Base-by-base conservation (phyloP, 352 stramenopile genomes). In the Phytophthora pisi region DNA sequence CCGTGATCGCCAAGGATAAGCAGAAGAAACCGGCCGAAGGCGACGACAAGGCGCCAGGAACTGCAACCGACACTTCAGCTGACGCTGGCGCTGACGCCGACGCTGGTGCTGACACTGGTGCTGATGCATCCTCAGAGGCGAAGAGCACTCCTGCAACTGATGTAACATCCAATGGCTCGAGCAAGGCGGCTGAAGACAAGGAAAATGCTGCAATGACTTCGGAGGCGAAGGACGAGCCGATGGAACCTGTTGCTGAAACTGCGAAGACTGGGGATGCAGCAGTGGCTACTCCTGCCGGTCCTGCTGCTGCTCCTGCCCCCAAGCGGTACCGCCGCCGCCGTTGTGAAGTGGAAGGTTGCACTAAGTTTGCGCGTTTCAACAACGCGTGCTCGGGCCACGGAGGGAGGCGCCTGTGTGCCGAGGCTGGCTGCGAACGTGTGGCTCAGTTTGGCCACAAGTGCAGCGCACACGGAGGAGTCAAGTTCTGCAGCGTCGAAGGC, bases 401-500 rank as follows among this genome's bases (percentile, higher is more conserved):
- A 9, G 85, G 85, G 1, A 69, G 85, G n/a, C 79, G 85, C n/a
- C 70, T 93, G 43, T 93, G 85, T 60, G 86, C 81, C 5, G 82
- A 90, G 42, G 40, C 69, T n/a, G 85, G 77, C 10, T 93, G 85
- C 61, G 78, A 81, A 55, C 82, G 85, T 6, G 85, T 93, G 10
- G 82, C 85, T 0, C 85, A 93, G 51, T 93, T 93, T 50, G 85
- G 85, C 3, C 86, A 93, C 72, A 91, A 93, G 61, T 96, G 88
- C 70, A 92, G 84, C 45, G 72, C 78, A 2, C 88, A 96, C 36
- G 86, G 88, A 30, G 86, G 88, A 5, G 75, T 92, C 57, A 93
- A 92, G 57, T 82, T 85, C 51, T 96, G 88, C 60, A 83, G 75
- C 38, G 63, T 92, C 2, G 80, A 91, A 20, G 82, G 78, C 0